These are phyloP conservation scores for Chalciporus sp. DNA, from an alignment of 1,284 basidiomycete genomes.

Conservation along the genomic window DNA sequence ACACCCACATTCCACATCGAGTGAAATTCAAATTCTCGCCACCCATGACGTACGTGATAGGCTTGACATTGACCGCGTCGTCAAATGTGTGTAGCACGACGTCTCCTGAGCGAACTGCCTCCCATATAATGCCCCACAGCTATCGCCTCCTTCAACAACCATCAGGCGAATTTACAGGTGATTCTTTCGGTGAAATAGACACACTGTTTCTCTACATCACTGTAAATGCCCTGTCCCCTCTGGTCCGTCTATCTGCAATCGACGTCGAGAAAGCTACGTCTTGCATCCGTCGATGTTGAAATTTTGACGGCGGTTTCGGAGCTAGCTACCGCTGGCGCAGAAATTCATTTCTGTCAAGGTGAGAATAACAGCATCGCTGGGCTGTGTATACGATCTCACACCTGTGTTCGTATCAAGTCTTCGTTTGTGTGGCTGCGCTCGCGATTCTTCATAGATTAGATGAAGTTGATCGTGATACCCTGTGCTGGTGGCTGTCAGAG, in stretches of 20 bases:
- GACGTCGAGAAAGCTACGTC: conserved; percentile 67
- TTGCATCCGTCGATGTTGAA: conserved; percentile 80
- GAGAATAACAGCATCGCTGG: conserved; percentile 17
- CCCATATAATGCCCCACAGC: conserved; percentile 49
- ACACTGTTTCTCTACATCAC: conserved; percentile 93
- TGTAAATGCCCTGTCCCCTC: conserved; percentile 79
- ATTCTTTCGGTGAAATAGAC: conserved; percentile 88
- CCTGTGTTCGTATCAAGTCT: conserved; percentile 56
- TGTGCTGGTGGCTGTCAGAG: no score
- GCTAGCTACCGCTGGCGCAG: conserved; percentile 75
- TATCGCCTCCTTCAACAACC: conserved; percentile 83
- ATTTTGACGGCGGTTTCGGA: conserved; percentile 97
- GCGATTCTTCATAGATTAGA: no score
- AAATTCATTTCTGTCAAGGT: conserved; percentile 94
- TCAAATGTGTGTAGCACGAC: conserved; percentile 57
- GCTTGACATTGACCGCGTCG: conserved; percentile 70
- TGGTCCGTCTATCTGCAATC: conserved; percentile 68
- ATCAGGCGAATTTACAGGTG: conserved; percentile 89
- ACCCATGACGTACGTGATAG: conserved; percentile 83
- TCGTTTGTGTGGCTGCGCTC: conserved; percentile 85
- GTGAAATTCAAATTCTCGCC: conserved; percentile 89
- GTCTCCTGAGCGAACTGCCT: neutral
- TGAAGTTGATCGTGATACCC: no score
- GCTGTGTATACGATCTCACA: neutral
- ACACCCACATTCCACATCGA: conserved; percentile 91